A percentile compares a stretch with the other conserved stretches of the same genome.
phyloP scores from a whole-genome alignment of 768 basidiomycete species.

The Obba rivulosa region DNA sequence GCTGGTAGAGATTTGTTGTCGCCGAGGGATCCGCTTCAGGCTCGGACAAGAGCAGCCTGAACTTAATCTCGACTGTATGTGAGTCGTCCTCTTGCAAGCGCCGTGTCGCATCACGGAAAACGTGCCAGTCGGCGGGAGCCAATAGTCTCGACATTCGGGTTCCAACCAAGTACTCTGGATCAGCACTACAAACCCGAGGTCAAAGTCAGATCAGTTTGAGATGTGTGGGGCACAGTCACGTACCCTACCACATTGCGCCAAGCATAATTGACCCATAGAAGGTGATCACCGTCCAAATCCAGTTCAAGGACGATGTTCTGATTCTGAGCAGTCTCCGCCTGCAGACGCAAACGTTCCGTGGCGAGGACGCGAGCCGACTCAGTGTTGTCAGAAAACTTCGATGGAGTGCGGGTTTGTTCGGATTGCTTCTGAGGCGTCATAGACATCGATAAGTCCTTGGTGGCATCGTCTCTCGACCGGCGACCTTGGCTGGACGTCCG shows the following conservation, averaged over 20 bases:
- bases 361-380: constrained; percentile 83
- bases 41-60: constrained; percentile 74
- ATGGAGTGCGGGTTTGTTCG: constrained; percentile 18
- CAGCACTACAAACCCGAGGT: constrained; percentile 47
- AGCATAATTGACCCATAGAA: constrained; percentile 94
- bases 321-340: constrained; percentile 93
- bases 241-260: constrained; percentile 92
- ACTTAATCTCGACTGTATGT: constrained; percentile 88
- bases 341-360: constrained; percentile 80
- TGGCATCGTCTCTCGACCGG: constrained; percentile 53
- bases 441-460: constrained; percentile 38
- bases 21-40: constrained; percentile 46
- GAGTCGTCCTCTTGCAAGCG: constrained; percentile 87
- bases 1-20: constrained; percentile 53
- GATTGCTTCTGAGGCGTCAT: constrained; percentile 18
- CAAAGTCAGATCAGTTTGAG: constrained; percentile 12
- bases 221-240: constrained; percentile 24
- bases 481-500: constrained; percentile 47
- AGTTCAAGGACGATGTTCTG: constrained; percentile 96
- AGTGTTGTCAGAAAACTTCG: constrained; percentile 49
- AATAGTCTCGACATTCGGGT: constrained; percentile 79
- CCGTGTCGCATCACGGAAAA: constrained; percentile 84
- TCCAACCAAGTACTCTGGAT: constrained; percentile 73
- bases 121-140: constrained; percentile 69
- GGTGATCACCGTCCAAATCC: constrained; percentile 87